phyloP scores from a whole-genome alignment of 495 filamentous ascomycete genomes.

The Annulohypoxylon moriforme region DNA sequence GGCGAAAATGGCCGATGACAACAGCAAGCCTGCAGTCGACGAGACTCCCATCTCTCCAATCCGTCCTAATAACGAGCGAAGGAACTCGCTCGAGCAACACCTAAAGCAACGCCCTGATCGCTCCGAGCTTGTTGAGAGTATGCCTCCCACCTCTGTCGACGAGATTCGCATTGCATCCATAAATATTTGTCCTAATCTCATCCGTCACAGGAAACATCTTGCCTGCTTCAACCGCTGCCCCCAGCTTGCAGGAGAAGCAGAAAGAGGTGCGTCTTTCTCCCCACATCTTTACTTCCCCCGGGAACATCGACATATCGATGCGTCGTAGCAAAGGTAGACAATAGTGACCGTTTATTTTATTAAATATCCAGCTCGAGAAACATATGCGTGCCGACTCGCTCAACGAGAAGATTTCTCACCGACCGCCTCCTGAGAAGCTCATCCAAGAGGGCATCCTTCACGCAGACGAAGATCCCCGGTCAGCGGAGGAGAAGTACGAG shows the following conservation, averaged over 20 bases:
- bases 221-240: constrained; percentile 77
- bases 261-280: constrained; percentile 62
- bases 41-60: constrained; percentile 74
- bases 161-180: constrained; percentile 56
- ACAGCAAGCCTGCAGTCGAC: constrained; percentile 57
- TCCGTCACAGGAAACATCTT: constrained; percentile 76
- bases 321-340: background rate
- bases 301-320: background rate
- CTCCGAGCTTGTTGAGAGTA: constrained; percentile 87
- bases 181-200: background rate
- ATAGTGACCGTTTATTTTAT: background rate
- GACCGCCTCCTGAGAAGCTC: constrained; percentile 78
- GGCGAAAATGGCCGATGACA: constrained; percentile 58
- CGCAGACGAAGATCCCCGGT: constrained; percentile 72
- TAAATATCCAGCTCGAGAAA: constrained; percentile 69
- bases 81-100: constrained; percentile 90
- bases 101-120: constrained; percentile 81
- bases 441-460: constrained; percentile 80
- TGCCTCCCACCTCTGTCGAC: too few species aligned
- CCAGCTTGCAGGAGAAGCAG: constrained; percentile 79
- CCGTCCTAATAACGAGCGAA: constrained; percentile 66
- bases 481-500: constrained; percentile 60
- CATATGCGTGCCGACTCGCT: constrained; percentile 86
- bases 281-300: background rate
- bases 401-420: constrained; percentile 81